phyloP scores from a whole-genome alignment of 805 yeast genomes.

The Candida nanaspora region DNA sequence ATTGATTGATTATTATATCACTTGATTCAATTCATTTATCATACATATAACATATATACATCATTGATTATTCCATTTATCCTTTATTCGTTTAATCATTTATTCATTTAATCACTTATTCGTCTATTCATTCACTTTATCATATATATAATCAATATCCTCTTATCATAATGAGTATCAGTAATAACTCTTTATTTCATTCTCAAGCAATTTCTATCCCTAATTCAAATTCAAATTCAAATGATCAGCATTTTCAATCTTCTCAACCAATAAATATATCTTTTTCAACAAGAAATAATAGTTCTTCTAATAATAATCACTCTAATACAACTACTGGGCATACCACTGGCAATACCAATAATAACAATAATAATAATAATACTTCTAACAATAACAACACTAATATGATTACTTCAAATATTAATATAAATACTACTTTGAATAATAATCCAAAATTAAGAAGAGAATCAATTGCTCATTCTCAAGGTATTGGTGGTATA shows the following conservation, averaged over 20 bases:
- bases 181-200: conserved; percentile 12
- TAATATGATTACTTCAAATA: neutral
- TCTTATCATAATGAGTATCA: neutral
- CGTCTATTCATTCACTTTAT: no score
- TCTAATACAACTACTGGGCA: neutral
- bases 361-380: no score
- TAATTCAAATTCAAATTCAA: conserved; percentile 10
- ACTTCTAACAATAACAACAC: no score
- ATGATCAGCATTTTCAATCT: neutral
- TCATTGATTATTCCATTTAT: neutral
- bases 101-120: no score
- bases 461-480: conserved; percentile 88
- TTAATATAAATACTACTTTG: conserved; percentile 27
- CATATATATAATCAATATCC: no score
- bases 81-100: no score
- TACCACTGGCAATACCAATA: neutral
- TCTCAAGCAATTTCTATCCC: conserved; percentile 27
- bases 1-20: no score
- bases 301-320: neutral
- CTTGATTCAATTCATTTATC: neutral
- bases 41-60: neutral
- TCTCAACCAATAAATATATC: conserved; percentile 1
- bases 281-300: neutral
- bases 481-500: conserved; percentile 97
- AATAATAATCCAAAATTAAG: conserved; percentile 49